These are phyloP conservation scores for Trypanosoma rangeli DNA, from an alignment of 208 protist genomes.

Conservation along the genomic window DNA sequence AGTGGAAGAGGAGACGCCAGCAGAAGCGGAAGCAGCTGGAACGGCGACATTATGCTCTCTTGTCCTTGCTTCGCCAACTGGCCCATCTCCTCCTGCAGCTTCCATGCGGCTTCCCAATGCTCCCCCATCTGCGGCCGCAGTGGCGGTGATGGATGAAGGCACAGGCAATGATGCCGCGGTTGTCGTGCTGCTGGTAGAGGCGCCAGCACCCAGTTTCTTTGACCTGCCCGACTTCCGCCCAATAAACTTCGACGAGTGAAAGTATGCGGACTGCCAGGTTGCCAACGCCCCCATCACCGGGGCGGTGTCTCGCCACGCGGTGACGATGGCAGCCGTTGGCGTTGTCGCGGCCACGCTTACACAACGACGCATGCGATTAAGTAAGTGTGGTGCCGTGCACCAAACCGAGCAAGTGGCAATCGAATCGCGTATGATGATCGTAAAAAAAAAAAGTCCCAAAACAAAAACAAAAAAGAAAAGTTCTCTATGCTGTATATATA, in stretches of 20 bases:
- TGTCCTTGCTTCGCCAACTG: background rate
- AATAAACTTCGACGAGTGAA: conserved; percentile 22
- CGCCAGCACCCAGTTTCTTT: conserved; percentile 11
- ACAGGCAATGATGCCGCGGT: background rate
- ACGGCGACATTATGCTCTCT: background rate
- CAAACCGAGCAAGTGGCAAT: background rate
- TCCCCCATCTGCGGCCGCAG: background rate
- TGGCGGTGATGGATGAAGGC: background rate
- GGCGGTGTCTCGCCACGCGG: background rate
- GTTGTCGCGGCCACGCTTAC: background rate
- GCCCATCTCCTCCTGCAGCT: background rate
- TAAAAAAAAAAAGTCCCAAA: background rate
- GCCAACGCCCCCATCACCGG: conserved; percentile 1
- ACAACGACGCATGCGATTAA: conserved; percentile 12
- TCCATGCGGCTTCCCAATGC: background rate
- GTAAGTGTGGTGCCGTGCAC: background rate
- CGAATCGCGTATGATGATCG: background rate
- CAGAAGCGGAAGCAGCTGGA: background rate
- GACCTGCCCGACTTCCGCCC: conserved; percentile 7
- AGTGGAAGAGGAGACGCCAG: background rate
- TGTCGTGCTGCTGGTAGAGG: background rate
- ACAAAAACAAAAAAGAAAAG: background rate
- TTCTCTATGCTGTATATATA: background rate
- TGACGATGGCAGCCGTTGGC: background rate
- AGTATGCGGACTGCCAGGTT: background rate